Percentiles rank a stretch among this genome's conserved stretches.
Conservation (phyloP, 768 basidiomycete genomes). For the Kwoniella botswanensis region DNA sequence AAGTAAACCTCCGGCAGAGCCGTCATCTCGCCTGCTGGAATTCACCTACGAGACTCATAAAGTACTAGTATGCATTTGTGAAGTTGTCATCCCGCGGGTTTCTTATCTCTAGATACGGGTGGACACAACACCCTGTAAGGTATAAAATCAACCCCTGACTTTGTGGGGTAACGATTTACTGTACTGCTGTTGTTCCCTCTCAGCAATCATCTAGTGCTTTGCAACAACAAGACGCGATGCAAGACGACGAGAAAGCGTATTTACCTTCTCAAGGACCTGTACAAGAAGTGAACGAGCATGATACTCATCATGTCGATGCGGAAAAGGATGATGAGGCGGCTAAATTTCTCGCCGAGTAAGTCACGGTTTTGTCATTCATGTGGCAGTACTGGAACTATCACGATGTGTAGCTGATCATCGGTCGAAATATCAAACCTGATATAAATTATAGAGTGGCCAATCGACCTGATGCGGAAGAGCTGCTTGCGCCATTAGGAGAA, state of each 20-base stretch:
- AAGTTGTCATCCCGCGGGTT: no score
- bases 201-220: not conserved
- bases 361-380: not conserved
- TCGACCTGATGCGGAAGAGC: conserved; percentile 29
- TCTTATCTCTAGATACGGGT: no score
- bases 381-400: no score
- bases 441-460: conserved; percentile 21
- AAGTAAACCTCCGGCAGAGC: no score
- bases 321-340: conserved; percentile 11
- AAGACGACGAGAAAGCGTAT: conserved; percentile 7
- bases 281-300: not conserved
- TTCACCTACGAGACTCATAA: no score
- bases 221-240: not conserved
- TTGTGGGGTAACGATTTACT: no score
- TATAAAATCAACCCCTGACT: no score
- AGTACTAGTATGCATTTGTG: no score
- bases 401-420: not conserved
- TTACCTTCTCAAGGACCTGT: not conserved
- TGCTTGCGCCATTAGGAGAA: conserved; percentile 25
- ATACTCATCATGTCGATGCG: not conserved
- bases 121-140: no score
- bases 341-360: conserved; percentile 8
- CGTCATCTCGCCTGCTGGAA: no score
- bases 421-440: not conserved
- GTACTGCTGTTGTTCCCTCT: no score